These are phyloP conservation scores for Aphanomyces cochlioides DNA, from an alignment of 352 stramenopile species.

Conservation along the genomic window DNA sequence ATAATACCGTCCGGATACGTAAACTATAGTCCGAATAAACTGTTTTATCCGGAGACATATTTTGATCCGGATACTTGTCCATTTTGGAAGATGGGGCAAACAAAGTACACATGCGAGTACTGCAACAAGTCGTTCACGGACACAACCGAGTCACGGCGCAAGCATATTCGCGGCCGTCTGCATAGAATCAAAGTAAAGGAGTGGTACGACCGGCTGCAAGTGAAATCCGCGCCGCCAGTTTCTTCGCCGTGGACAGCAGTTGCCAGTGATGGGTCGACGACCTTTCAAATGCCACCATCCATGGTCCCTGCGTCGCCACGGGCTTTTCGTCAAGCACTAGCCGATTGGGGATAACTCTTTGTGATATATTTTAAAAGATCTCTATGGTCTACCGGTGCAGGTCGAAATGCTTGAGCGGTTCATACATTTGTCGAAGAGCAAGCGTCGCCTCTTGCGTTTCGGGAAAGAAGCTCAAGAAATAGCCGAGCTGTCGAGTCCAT, in stretches of 20 bases:
- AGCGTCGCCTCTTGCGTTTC: conserved; percentile 80
- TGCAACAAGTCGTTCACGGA: conserved; percentile 81
- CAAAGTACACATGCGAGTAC: conserved; percentile 66
- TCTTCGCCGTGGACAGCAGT: not conserved
- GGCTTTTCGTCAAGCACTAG: conserved; percentile 5
- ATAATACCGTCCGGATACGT: too few species aligned
- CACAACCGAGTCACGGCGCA: conserved; percentile 59
- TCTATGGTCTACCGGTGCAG: conserved; percentile 16
- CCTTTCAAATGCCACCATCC: conserved; percentile 14
- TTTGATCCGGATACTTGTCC: not conserved
- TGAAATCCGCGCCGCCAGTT: not conserved
- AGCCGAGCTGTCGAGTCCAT: conserved; percentile 80
- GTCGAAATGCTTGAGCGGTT: conserved; percentile 76
- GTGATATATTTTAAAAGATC: not conserved
- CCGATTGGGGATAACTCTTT: conserved; percentile 24
- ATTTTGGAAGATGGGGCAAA: conserved; percentile 23
- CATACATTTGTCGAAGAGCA: conserved; percentile 71
- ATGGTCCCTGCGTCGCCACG: conserved; percentile 10
- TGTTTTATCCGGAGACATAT: too few species aligned
- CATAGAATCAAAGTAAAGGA: conserved; percentile 82
- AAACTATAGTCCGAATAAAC: too few species aligned
- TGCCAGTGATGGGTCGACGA: not conserved
- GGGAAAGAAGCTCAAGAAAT: conserved; percentile 85
- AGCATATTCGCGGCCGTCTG: conserved; percentile 62
- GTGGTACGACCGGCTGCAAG: conserved; percentile 74